phyloP scores from a whole-genome alignment of 805 yeast species.

The Saccharomycopsis schoenii region DNA sequence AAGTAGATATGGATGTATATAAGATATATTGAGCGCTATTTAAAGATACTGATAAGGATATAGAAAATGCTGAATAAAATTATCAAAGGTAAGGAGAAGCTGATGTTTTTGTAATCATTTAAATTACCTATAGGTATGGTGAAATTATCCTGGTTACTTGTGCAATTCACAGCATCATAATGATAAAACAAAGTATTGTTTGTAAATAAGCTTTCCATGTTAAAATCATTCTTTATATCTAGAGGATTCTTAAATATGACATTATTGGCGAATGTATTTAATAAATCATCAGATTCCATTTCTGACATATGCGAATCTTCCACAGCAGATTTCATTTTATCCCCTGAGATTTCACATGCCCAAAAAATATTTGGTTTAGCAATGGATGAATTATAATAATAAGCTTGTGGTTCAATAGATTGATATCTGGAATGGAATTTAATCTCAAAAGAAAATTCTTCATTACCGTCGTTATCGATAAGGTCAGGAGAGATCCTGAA shows the following conservation, averaged over 20 bases:
- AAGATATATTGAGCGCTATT: not conserved
- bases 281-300: constrained; percentile 3
- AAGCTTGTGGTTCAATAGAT: not conserved
- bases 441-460: not conserved
- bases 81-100: not conserved
- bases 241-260: constrained; percentile 15
- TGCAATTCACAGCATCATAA: not conserved
- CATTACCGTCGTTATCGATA: not conserved
- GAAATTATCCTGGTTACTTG: constrained; percentile 6
- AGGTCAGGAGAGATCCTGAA: constrained; percentile 8
- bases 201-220: constrained; percentile 17
- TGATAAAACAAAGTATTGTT: constrained; percentile 18
- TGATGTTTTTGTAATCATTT: not conserved
- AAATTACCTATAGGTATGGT: constrained; percentile 7
- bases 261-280: constrained; percentile 5
- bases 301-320: not conserved
- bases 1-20: too few relatives aligned
- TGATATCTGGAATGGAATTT: constrained; percentile 17
- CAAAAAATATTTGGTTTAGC: constrained; percentile 18
- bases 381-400: constrained; percentile 1
- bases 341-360: constrained; percentile 16
- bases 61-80: constrained; percentile 4
- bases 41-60: not conserved
- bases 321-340: not conserved
- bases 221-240: constrained; percentile 9